Evolutionary conservation across 257 asterid species (phyloP).

Genomic region (Solanum rostratum): DNA sequence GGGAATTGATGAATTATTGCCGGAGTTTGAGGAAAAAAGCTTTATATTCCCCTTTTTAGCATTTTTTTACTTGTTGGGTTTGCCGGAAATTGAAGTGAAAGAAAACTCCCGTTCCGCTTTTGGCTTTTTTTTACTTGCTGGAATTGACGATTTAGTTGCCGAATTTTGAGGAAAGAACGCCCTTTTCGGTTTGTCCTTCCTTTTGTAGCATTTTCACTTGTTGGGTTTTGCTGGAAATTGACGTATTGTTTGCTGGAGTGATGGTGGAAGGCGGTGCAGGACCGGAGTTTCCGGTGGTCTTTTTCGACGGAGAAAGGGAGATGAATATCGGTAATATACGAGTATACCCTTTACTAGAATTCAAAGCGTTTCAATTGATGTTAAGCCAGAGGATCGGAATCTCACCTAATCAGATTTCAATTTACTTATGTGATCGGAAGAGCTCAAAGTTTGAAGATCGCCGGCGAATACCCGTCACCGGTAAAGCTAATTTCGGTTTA

Average conservation of each 20-base stretch:
- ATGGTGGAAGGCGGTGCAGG: constrained; percentile 69
- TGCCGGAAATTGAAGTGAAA: too few relatives aligned
- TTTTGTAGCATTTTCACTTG: too few relatives aligned
- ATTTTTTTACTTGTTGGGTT: too few relatives aligned
- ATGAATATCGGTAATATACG: constrained; percentile 46
- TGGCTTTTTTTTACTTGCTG: background rate
- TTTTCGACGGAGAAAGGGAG: constrained; percentile 82
- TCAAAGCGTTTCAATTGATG: constrained; percentile 71
- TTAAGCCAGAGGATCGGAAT: constrained; percentile 75
- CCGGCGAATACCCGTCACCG: constrained; percentile 58
- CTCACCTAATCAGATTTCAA: constrained; percentile 82
- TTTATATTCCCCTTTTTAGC: too few relatives aligned
- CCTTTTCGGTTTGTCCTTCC: too few relatives aligned
- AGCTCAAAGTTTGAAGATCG: constrained; percentile 30
- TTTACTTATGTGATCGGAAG: constrained; percentile 45
- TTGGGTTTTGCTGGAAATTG: background rate
- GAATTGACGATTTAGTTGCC: too few relatives aligned
- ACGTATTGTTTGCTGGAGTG: background rate
- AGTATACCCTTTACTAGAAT: constrained; percentile 45
- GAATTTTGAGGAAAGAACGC: too few relatives aligned
- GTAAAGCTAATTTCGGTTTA: constrained; percentile 46
- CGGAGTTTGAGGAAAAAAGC: too few relatives aligned
- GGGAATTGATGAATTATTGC: too few relatives aligned
- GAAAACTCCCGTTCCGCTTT: too few relatives aligned
- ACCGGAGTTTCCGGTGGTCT: constrained; percentile 51